Evolutionary conservation across 352 stramenopile species (phyloP), one percentile per base, ranked within the genome.

Genomic region (Pythium scleroteichum): DNA sequence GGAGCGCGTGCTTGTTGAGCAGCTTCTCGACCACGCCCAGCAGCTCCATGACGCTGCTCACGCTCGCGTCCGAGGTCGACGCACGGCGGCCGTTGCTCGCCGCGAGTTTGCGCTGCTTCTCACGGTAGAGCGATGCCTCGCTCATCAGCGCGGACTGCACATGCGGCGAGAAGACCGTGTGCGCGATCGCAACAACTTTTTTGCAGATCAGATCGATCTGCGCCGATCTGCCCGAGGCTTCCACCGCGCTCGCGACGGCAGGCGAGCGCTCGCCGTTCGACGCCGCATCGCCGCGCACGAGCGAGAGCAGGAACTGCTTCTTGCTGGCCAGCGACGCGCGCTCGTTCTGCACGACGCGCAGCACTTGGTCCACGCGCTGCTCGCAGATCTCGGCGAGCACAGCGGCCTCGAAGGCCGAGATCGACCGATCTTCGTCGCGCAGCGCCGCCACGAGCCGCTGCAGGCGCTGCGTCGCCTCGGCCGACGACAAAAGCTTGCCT

Each of bases 1-100:
- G 64, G 23, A 91, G 66, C 33, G 68, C 72, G 47, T 85, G 82
- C 56, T 82, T 81, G 61, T 79, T 79, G 40, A 91, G 53, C 33
- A 91, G 60, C 42, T 53, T 67, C 66, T 88, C 79, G 6, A 88
- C 57, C 12, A 87, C 24, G 0, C 22, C 53, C 1, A 91, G 55
- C 19, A 91, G 58, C 62, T 91, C 73, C 62, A 85, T 74, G 9
- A 74, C 66, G 4, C 75, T 62, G n/a, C 53, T 53, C 9, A 75
- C 70, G 8, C 61, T 57, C 19, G 41, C 53, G n/a, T 60, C 53
- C 24, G 1, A 38, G 22, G 2, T 68, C 65, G 16, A 29, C 35
- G 1, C 63, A 59, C 14, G 26, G 26, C 10, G 19, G 48, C 19
- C 4, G 22, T 44, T 10, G 23, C n/a, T 26, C 8, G 39, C 13